Base-by-base conservation (phyloP, 1,139 yeast genomes). In the Saccharomyces hybrid region DNA sequence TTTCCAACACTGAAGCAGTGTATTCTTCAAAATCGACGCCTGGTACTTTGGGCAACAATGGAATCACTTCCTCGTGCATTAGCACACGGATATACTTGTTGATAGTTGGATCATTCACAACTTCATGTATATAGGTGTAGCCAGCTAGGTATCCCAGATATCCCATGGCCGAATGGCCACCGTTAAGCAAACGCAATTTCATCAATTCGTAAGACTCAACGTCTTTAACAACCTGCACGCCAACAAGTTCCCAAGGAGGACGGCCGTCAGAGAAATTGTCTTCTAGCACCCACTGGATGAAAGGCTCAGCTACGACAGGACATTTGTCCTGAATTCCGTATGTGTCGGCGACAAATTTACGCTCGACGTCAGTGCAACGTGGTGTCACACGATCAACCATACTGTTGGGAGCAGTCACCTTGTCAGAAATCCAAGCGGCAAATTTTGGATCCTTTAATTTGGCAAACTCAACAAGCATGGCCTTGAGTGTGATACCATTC, bases 371-470 rank as follows among this genome's bases (percentile, higher is more conserved):
- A 11, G 55, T 53, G 4, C 53, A 50, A n/a, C 47, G 46, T 20
- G 55, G 55, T 38, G 55, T 53, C 8, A 53, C 55, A 53, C 55
- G 55, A 16, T 53, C 55, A 6, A 53, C 55, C 55, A 53, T 53
- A 4, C 50, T 14, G 44, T 50, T 53, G 13, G 55, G 55, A 31
- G 55, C 25, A 14, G 55, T 52, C 11, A 53, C 53, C 26, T 50
- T 26, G 11, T 32, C 31, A 3, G 25, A 34, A n/a, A 53, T 50
- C 55, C 55, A 53, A 13, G 38, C 53, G 13, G 55, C 47, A 14
- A 53, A 46, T 13, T 50, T 38, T n/a, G 34, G 6, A 34, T 53
- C 32, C 46, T 53, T 53, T 25, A 46, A 32, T 26, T 53, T 53
- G 13, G 53, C 53, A 25, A 53, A 53, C 5, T 47, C 53, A 32